Evolutionary conservation across 352 stramenopile genomes (phyloP), one percentile per base, ranked within the genome.

Genomic region (Globisporangium mamillatum): DNA sequence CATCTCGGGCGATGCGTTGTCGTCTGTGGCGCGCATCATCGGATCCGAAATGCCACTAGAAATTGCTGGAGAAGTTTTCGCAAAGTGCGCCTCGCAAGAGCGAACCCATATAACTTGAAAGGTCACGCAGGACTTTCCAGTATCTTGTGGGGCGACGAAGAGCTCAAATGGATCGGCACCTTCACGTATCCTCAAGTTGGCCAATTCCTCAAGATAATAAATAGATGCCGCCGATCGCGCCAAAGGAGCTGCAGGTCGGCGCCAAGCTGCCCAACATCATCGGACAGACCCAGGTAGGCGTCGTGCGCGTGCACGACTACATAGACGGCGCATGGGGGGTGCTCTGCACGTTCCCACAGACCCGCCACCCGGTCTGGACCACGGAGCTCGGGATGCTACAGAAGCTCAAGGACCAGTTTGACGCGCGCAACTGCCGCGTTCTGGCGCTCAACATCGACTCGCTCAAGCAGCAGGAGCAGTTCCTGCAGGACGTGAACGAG

Each of bases 371-470:
- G 0, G 86, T 92, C 48, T 94, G 87, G 85, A 69, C 86, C 22
- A 90, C 87, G 32, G 87, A 94, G 64, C 75, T 94, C 25, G 87
- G 87, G 27, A 87, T 90, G 63, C 64, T 94, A 60, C 84, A 92
- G 63, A 94, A 93, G 72, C 77, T 94, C 60, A 80, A 88, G 44
- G 80, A 89, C 60, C 79, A 93, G 64, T 92, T 94, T 64, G 80
- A 89, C 16, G 84, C 82, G n/a, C 83, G 87, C 66, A 84, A 86
- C 67, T 89, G 81, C 52, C 80, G 81, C n/a, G 58, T 94, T 1
- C 52, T 94, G 60, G 83, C 72, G 14, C 66, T 90, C 38, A 73
- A 83, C 68, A 71, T 81, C 62, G 67, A 76, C 62, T 79, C 74
- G 41, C 66, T 80, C 53, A 64, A 75, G 64, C 71, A 70, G 14